phyloP scores from a whole-genome alignment of 257 asterid species.

The Scutellaria barbata region DNA sequence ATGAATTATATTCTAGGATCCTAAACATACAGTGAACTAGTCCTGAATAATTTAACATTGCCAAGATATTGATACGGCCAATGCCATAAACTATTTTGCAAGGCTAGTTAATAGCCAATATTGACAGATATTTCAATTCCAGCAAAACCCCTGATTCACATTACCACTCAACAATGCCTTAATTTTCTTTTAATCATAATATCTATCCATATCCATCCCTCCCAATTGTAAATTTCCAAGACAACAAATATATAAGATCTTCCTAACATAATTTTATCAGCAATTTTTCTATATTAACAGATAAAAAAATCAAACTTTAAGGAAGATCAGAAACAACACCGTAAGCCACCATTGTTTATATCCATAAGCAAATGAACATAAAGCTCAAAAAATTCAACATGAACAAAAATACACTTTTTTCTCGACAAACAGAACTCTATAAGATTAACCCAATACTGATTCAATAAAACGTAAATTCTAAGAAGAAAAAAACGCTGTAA shows the following conservation, averaged over 20 bases:
- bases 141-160: not conserved
- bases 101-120: not conserved
- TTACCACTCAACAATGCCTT: not conserved
- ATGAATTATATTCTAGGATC: not conserved
- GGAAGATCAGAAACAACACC: not conserved
- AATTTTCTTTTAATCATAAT: too few species aligned
- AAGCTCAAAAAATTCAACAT: not conserved
- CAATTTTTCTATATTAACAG: not conserved
- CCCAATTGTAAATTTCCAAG: constrained; percentile 1
- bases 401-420: not conserved
- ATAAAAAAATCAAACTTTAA: not conserved
- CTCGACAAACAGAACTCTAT: not conserved
- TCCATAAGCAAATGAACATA: constrained; percentile 7
- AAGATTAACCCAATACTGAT: not conserved
- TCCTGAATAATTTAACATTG: not conserved
- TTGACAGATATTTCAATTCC: constrained; percentile 6
- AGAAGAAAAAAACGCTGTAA: not conserved
- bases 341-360: not conserved
- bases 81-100: not conserved
- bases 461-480: constrained; percentile 1
- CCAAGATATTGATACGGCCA: not conserved
- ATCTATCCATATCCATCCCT: not conserved
- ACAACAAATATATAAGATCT: not conserved
- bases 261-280: not conserved
- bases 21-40: not conserved